phyloP scores from a whole-genome alignment of 495 filamentous ascomycete species.

The Penicillium maclennaniae region DNA sequence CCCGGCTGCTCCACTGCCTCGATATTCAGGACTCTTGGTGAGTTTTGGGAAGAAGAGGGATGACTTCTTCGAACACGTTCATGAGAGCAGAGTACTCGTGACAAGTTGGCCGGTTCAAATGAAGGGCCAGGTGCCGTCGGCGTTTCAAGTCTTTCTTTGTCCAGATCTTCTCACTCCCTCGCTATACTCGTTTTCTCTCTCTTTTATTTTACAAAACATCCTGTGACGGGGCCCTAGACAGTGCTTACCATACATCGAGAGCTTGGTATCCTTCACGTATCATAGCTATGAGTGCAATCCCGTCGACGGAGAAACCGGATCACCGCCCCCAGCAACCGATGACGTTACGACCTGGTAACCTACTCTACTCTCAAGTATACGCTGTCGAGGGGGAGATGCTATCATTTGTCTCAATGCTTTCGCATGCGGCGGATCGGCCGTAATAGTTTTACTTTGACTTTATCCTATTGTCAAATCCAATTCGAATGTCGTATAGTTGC shows the following conservation, averaged over 20 bases:
- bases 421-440: background rate
- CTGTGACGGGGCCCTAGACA: too few relatives aligned
- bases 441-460: background rate
- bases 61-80: too few relatives aligned
- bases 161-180: too few relatives aligned
- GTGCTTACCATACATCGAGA: background rate
- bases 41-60: too few relatives aligned
- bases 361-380: background rate
- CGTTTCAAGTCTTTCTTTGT: too few relatives aligned
- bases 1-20: background rate
- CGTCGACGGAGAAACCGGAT: slow-evolving; percentile 14
- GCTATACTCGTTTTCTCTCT: too few relatives aligned
- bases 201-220: too few relatives aligned
- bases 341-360: slow-evolving; percentile 19
- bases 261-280: background rate
- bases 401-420: slow-evolving; percentile 2
- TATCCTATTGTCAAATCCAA: background rate
- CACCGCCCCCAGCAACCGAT: slow-evolving; percentile 11
- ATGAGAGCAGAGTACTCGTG: too few relatives aligned
- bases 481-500: background rate
- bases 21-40: background rate
- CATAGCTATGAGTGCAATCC: background rate
- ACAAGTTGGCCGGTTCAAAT: too few relatives aligned
- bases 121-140: too few relatives aligned
- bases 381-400: background rate